Percentiles rank a stretch among this genome's conserved stretches.
phyloP scores from a whole-genome alignment of 306 rosid genomes.

The Heteromeles arbutifolia region DNA sequence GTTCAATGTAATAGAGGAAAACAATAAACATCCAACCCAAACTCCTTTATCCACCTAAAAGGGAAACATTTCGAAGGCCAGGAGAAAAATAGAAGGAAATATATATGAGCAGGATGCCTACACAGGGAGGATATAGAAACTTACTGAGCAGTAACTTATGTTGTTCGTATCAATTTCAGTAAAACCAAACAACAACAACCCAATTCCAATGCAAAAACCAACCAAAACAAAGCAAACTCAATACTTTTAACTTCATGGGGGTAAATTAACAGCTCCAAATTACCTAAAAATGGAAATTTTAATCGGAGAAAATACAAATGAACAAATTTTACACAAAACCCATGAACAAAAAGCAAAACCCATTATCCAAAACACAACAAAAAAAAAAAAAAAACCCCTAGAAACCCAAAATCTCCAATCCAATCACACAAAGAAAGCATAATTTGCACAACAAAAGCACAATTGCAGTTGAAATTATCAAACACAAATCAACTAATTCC shows the following conservation, averaged over 20 bases:
- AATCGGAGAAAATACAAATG: background rate
- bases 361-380: conserved; percentile 4
- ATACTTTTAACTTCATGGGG: background rate
- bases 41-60: background rate
- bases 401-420: no score
- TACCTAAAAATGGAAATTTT: background rate
- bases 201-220: conserved; percentile 1
- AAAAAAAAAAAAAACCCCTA: no score
- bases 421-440: no score
- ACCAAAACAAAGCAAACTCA: background rate
- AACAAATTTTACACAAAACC: conserved; percentile 14
- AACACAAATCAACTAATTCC: no score
- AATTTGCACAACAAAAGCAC: no score
- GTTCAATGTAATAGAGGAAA: background rate
- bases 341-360: conserved; percentile 35
- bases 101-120: background rate
- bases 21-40: background rate
- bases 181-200: background rate
- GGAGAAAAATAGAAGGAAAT: background rate
- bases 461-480: no score
- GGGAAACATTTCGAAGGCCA: background rate
- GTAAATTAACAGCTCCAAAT: background rate
- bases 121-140: background rate
- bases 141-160: no score
- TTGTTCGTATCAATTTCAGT: background rate